Evolutionary conservation across 768 basidiomycete species (phyloP).

Genomic region (Postia placenta): DNA sequence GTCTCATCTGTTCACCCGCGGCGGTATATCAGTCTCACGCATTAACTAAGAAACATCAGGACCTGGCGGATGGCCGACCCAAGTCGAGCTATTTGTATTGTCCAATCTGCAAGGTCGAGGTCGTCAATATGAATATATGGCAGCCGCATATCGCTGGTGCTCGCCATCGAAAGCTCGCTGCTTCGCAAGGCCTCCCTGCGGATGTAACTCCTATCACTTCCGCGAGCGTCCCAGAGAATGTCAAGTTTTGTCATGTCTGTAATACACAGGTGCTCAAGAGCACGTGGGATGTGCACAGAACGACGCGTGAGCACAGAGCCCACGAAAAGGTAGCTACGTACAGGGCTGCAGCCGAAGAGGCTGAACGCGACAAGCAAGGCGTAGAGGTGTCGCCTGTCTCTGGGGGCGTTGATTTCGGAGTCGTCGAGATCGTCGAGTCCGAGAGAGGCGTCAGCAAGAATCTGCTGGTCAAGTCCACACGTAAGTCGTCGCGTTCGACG

Average conservation of each 20-base stretch:
- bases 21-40: slow-evolving; percentile 7
- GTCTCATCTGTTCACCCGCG: slow-evolving; percentile 6
- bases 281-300: slow-evolving; percentile 31
- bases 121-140: slow-evolving; percentile 2
- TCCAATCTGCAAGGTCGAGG: slow-evolving; percentile 6
- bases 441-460: slow-evolving; percentile 8
- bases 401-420: slow-evolving; percentile 40
- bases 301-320: slow-evolving; percentile 25
- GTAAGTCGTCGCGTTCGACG: neutral
- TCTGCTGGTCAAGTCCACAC: slow-evolving; percentile 11
- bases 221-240: slow-evolving; percentile 21
- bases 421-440: slow-evolving; percentile 35
- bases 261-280: slow-evolving; percentile 21
- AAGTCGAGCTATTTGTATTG: slow-evolving; percentile 6
- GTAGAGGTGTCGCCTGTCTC: slow-evolving; percentile 30
- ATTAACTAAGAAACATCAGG: slow-evolving; percentile 6
- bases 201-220: slow-evolving; percentile 26
- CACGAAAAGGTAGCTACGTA: slow-evolving; percentile 35
- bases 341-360: slow-evolving; percentile 40
- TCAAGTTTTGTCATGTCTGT: slow-evolving; percentile 26
- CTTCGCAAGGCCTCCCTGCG: neutral
- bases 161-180: neutral
- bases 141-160: neutral
- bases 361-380: slow-evolving; percentile 50
- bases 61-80: neutral